Percentiles rank a stretch among this genome's conserved stretches.
Evolutionary conservation across 1,139 yeast genomes (phyloP).

Genomic region (Kluyveromyces sp.): DNA sequence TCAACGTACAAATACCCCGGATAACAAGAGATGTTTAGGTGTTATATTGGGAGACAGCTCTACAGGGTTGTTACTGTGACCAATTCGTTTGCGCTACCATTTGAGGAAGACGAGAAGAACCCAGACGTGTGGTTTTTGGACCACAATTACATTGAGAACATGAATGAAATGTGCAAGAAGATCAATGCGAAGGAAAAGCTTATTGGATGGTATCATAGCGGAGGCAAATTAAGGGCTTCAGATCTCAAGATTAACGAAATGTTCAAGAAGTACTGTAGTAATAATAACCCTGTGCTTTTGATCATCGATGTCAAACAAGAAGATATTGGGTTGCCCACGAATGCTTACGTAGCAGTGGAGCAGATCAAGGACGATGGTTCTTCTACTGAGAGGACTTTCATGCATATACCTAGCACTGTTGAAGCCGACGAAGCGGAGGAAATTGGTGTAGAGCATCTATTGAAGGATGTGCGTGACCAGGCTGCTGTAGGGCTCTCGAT

Average conservation of each 20-base stretch:
- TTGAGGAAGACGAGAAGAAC: conserved; percentile 92
- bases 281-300: conserved; percentile 64
- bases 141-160: conserved; percentile 89
- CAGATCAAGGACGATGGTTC: conserved; percentile 97
- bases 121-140: conserved; percentile 96
- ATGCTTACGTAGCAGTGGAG: conserved; percentile 89
- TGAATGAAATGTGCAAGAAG: conserved; percentile 97
- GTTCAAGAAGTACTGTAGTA: conserved; percentile 71
- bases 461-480: conserved; percentile 92
- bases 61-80: conserved; percentile 51
- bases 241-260: conserved; percentile 87
- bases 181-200: conserved; percentile 93
- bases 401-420: conserved; percentile 85
- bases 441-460: conserved; percentile 93
- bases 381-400: conserved; percentile 84
- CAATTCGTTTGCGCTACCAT: conserved; percentile 82
- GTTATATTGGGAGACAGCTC: conserved; percentile 81
- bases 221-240: conserved; percentile 82
- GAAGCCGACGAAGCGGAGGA: conserved; percentile 99
- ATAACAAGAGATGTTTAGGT: conserved; percentile 84
- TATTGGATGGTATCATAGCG: conserved; percentile 98
- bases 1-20: conserved; percentile 67
- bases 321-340: conserved; percentile 84
- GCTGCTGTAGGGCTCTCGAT: conserved; percentile 91
- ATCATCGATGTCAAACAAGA: conserved; percentile 89